Evolutionary conservation across 768 basidiomycete genomes (phyloP), one percentile per base, ranked within the genome.

Genomic region (Amanita fuliginea): DNA sequence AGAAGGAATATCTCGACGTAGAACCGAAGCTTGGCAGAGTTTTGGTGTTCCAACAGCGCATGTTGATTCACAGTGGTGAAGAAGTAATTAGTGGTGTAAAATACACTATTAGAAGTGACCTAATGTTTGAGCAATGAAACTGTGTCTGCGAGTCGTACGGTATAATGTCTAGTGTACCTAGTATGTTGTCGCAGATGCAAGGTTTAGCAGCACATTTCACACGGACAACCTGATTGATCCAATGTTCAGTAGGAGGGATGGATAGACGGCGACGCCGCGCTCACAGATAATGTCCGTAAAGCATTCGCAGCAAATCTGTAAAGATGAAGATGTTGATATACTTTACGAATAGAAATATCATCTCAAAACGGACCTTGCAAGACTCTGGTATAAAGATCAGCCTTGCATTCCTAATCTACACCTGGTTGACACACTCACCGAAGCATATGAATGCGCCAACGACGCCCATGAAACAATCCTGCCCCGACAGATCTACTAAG

Each of bases 1-100:
- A 61, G 54, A 64, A 63, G 46, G 52, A 65, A 11, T 64, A 57
- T 42, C 22, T 69, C 28, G 67, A 69, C 48, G 64, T 69, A 6
- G 57, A 62, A 24, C 70, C 70, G 1, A 67, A 65, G 42, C 47
- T 64, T 2, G 70, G 71, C 1, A 55, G 70, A 6, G 66, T 69
- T 4, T 57, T 73, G 21, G 59, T 71, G 8, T 71, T 71, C 46
- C 71, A 73, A 49, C 70, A 72, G 49, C 55, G 66, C 10, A 64
- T 65, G 62, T 57, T 73, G 6, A 47, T 67, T 10, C 69, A 69
- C 53, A 64, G 64, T 42, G 62, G 66, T 34, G 63, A 71, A 56
- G 64, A 68, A 54, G 66, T 70, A 6, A 46, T 53, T 10, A 48
- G 52, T 14, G 65, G 63, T 13, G 54, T 62, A 30, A 67, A 72